Evolutionary conservation across 1,139 yeast species (phyloP).

Genomic region (Candida tetrigidarum): DNA sequence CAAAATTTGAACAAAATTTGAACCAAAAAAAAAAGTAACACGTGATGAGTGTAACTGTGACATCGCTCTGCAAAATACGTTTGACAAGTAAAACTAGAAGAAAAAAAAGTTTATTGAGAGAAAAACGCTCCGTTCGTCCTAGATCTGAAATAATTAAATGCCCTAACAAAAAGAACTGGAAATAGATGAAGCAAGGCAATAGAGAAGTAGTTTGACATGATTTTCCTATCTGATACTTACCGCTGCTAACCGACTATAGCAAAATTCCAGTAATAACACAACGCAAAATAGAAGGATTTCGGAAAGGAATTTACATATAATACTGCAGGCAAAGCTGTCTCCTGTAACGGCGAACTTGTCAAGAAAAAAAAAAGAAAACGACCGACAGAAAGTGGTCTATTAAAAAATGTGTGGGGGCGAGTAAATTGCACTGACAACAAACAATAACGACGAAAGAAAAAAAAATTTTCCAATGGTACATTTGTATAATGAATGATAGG

Average conservation of each 20-base stretch:
- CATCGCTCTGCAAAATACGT: too few relatives aligned
- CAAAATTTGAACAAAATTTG: too few relatives aligned
- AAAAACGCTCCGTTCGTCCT: conserved; percentile 2
- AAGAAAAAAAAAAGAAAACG: not conserved
- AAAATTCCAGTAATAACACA: not conserved
- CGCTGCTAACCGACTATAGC: not conserved
- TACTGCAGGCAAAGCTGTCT: not conserved
- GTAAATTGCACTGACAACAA: not conserved
- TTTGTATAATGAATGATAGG: too few relatives aligned
- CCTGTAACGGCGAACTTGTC: conserved; percentile 1
- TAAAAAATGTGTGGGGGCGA: not conserved
- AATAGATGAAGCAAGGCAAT: not conserved
- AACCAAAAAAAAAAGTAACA: too few relatives aligned
- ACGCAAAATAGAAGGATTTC: not conserved
- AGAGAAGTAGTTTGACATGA: not conserved
- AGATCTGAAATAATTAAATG: not conserved
- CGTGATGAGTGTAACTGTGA: too few relatives aligned
- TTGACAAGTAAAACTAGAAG: not conserved
- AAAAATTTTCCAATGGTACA: conserved; percentile 1
- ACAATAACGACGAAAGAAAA: too few relatives aligned
- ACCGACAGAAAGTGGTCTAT: not conserved
- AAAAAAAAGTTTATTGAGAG: not conserved
- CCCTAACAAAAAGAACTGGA: not conserved
- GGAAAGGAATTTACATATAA: not conserved
- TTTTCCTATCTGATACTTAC: not conserved